These are phyloP conservation scores for Pterula multifida DNA, from an alignment of 1,284 basidiomycete genomes.

Conservation along the genomic window DNA sequence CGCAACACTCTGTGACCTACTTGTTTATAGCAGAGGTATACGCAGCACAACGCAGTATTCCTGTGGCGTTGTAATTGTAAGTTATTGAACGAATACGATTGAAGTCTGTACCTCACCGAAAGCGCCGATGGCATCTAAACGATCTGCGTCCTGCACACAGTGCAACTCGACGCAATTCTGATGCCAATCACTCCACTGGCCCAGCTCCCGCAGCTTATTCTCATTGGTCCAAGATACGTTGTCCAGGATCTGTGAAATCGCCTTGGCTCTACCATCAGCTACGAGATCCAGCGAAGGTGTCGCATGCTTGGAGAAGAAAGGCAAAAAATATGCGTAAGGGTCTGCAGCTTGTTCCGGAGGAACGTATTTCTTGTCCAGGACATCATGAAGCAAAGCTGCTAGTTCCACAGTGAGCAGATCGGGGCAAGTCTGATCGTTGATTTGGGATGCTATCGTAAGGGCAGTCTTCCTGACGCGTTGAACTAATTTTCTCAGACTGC, in stretches of 20 bases:
- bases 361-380: slow-evolving; percentile 80
- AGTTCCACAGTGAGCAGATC: slow-evolving; percentile 74
- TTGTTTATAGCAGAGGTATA: slow-evolving; percentile 60
- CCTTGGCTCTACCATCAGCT: slow-evolving; percentile 42
- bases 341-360: slow-evolving; percentile 42
- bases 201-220: slow-evolving; percentile 46
- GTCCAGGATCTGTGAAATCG: slow-evolving; percentile 56
- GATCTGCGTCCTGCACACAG: slow-evolving; percentile 88
- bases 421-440: slow-evolving; percentile 27
- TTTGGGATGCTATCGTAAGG: slow-evolving; percentile 40
- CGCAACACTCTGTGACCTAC: slow-evolving; percentile 29
- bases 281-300: slow-evolving; percentile 42
- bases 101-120: slow-evolving; percentile 76
- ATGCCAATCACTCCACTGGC: slow-evolving; percentile 62
- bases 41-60: slow-evolving; percentile 79
- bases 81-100: too few relatives aligned
- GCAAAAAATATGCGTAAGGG: slow-evolving; percentile 53
- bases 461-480: slow-evolving; percentile 74
- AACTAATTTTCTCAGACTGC: too few relatives aligned
- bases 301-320: slow-evolving; percentile 43
- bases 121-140: slow-evolving; percentile 85
- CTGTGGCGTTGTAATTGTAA: too few relatives aligned
- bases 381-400: slow-evolving; percentile 82
- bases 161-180: slow-evolving; percentile 69
- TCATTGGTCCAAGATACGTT: slow-evolving; percentile 86